Percentiles rank a stretch among this genome's conserved stretches.
Evolutionary conservation across 2,329 filamentous ascomycete genomes (phyloP).

Genomic region (Biscogniauxia sp.): DNA sequence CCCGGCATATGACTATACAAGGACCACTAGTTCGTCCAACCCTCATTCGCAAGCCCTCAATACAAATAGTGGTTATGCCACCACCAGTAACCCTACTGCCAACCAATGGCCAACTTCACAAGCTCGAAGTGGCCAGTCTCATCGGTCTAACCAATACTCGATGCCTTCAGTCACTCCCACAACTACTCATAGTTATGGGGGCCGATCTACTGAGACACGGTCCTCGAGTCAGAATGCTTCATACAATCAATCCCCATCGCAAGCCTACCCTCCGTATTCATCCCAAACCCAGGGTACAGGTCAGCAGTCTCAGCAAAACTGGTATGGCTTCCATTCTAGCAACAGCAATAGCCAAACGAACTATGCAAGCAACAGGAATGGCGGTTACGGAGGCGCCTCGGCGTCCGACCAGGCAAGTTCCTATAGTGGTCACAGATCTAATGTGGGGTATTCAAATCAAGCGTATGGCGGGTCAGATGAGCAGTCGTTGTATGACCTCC

Average conservation of each 20-base stretch:
- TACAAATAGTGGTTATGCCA: slow-evolving; percentile 18
- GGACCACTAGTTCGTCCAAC: slow-evolving; percentile 20
- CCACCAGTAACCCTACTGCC: slow-evolving; percentile 10
- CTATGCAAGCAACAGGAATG: slow-evolving; percentile 24
- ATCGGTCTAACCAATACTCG: slow-evolving; percentile 20
- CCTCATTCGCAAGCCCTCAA: slow-evolving; percentile 28
- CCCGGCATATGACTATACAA: slow-evolving; percentile 30
- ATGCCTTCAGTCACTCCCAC: slow-evolving; percentile 17
- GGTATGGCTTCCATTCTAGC: slow-evolving; percentile 33
- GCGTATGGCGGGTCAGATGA: slow-evolving; percentile 25
- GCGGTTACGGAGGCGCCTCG: slow-evolving; percentile 13
- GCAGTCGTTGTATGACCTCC: slow-evolving; percentile 28
- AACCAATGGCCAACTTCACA: slow-evolving; percentile 29
- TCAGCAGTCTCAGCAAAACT: slow-evolving; percentile 32
- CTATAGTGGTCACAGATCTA: slow-evolving; percentile 22
- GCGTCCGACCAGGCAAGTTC: slow-evolving; percentile 11
- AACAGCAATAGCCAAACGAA: slow-evolving; percentile 21
- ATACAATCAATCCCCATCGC: slow-evolving; percentile 30
- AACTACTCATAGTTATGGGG: slow-evolving; percentile 22
- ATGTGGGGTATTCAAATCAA: slow-evolving; percentile 20
- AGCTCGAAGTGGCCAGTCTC: slow-evolving; percentile 18
- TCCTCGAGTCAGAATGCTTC: slow-evolving; percentile 25
- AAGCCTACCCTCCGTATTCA: slow-evolving; percentile 28
- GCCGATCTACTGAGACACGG: slow-evolving; percentile 26
- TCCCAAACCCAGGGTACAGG: slow-evolving; percentile 25